Conservation (phyloP, 306 rosid genomes). For the Trifolium subterraneum region DNA sequence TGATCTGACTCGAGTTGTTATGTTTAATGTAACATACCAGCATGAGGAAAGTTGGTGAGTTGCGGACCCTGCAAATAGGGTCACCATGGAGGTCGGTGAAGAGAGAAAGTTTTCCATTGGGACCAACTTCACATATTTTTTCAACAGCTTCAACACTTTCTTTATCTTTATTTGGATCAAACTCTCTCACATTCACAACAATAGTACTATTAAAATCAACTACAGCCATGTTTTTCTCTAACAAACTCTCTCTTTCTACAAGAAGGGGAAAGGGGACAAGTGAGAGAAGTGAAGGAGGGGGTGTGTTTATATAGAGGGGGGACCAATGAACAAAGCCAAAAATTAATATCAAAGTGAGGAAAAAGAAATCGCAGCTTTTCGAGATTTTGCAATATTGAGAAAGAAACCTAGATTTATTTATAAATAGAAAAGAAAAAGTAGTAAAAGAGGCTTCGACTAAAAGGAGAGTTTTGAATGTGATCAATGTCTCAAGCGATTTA, state of each 20-base stretch:
- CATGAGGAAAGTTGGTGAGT: constrained; percentile 88
- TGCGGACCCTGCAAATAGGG: constrained; percentile 95
- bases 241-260: background rate
- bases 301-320: constrained; percentile 31
- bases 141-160: constrained; percentile 71
- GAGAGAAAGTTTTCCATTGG: constrained; percentile 74
- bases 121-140: constrained; percentile 78
- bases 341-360: background rate
- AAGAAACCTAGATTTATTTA: constrained; percentile 17
- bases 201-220: background rate
- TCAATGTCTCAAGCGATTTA: background rate
- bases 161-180: constrained; percentile 63
- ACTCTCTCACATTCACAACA: constrained; percentile 62
- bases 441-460: background rate
- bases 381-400: constrained; percentile 44
- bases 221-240: constrained; percentile 30
- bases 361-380: constrained; percentile 40
- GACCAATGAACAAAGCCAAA: background rate
- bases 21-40: constrained; percentile 51
- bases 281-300: background rate
- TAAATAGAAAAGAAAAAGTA: background rate
- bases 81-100: constrained; percentile 94
- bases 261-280: background rate
- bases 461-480: background rate
- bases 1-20: too few species aligned